These are phyloP conservation scores for Blastomyces emzantsi DNA, from an alignment of 2,329 filamentous ascomycete genomes.

Conservation along the genomic window DNA sequence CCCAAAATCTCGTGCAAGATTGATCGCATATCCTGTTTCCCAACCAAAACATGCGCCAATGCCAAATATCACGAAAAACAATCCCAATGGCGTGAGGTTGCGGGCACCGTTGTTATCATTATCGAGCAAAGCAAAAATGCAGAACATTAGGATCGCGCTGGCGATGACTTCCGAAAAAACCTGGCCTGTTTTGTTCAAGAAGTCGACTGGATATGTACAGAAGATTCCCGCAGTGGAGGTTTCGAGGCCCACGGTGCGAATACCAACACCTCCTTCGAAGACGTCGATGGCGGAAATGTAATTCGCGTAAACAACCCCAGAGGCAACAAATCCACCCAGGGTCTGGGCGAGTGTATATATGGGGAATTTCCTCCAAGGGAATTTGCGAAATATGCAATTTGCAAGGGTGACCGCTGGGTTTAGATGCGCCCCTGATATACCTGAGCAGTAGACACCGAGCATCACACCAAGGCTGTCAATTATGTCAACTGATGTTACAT, in stretches of 20 bases:
- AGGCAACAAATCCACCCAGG: conserved; percentile 57
- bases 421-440: conserved; percentile 56
- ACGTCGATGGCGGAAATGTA: conserved; percentile 56
- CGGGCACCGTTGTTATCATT: conserved; percentile 45
- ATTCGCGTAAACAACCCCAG: conserved; percentile 53
- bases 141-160: conserved; percentile 58
- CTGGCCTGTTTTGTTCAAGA: conserved; percentile 57
- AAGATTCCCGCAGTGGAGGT: conserved; percentile 62
- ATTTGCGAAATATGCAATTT: conserved; percentile 58
- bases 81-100: conserved; percentile 48
- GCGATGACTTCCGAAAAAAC: conserved; percentile 66
- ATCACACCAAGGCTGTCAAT: conserved; percentile 52
- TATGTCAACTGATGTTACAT: neutral
- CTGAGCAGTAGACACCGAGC: conserved; percentile 55
- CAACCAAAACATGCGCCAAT: conserved; percentile 65
- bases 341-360: conserved; percentile 58
- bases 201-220: conserved; percentile 56
- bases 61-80: conserved; percentile 67
- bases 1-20: conserved; percentile 63
- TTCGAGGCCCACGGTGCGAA: conserved; percentile 52
- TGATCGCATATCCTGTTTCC: conserved; percentile 70
- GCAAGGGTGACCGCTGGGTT: conserved; percentile 63
- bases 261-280: conserved; percentile 49
- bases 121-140: conserved; percentile 58
- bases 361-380: conserved; percentile 61